These are phyloP conservation scores for Alternaria conjuncta DNA, from an alignment of 2,329 filamentous ascomycete genomes.

Conservation along the genomic window DNA sequence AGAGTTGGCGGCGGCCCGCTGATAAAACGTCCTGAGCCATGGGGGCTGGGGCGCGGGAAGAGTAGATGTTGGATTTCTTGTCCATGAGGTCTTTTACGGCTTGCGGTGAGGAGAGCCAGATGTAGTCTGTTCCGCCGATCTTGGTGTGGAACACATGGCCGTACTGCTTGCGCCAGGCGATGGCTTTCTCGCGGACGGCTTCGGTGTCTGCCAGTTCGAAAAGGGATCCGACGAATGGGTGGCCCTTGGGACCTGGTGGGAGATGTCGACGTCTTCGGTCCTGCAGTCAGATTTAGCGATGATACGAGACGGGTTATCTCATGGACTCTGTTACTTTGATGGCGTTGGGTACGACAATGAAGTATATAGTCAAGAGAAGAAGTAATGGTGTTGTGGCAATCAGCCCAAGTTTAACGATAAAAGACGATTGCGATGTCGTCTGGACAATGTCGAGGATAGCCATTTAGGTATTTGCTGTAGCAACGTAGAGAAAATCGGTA, in stretches of 20 bases:
- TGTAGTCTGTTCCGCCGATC: slow-evolving; percentile 50
- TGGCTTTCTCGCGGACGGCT: slow-evolving; percentile 37
- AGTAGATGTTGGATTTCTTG: slow-evolving; percentile 60
- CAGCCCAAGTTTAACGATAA: slow-evolving; percentile 20
- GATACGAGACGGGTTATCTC: background rate
- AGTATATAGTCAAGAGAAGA: slow-evolving; percentile 32
- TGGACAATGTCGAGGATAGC: slow-evolving; percentile 11
- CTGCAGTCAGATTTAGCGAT: slow-evolving; percentile 15
- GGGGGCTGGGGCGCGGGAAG: slow-evolving; percentile 50
- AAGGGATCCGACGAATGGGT: slow-evolving; percentile 51
- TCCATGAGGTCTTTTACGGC: slow-evolving; percentile 63
- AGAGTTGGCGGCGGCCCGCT: slow-evolving; percentile 56
- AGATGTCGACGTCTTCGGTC: slow-evolving; percentile 43
- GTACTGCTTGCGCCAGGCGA: slow-evolving; percentile 45
- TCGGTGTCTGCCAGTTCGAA: slow-evolving; percentile 48
- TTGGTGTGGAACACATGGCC: slow-evolving; percentile 51
- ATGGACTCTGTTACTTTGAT: slow-evolving; percentile 28
- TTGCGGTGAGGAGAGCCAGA: slow-evolving; percentile 55
- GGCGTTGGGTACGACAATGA: slow-evolving; percentile 38
- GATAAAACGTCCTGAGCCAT: slow-evolving; percentile 52
- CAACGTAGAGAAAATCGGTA: background rate
- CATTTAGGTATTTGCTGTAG: slow-evolving; percentile 7
- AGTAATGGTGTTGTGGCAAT: slow-evolving; percentile 24
- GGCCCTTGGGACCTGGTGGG: slow-evolving; percentile 49
- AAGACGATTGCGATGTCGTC: background rate